A percentile compares a stretch with the other conserved stretches of the same genome.
These are phyloP conservation scores for Chloranthus sessilifolius DNA, from an alignment of 164 flowering plant species.

Conservation along the genomic window DNA sequence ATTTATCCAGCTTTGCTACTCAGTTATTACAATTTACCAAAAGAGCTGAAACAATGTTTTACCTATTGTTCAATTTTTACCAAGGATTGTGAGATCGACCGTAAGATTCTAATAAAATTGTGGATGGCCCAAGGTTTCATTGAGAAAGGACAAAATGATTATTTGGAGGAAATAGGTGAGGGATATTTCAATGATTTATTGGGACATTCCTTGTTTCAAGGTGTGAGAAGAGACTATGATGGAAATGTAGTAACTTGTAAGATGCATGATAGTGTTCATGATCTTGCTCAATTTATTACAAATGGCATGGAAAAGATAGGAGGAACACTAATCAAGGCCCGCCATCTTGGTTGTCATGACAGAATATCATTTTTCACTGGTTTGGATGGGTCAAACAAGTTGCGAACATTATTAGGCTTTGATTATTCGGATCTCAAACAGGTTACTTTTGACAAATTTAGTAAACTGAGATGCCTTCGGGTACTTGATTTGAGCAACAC, in stretches of 20 bases:
- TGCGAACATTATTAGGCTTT: too few relatives aligned
- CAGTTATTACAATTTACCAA: conserved; percentile 10
- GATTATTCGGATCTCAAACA: too few relatives aligned
- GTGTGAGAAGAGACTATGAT: neutral
- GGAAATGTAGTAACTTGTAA: neutral
- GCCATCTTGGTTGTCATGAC: too few relatives aligned
- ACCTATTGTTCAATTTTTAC: conserved; percentile 6
- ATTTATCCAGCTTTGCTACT: conserved; percentile 2
- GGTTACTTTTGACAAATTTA: too few relatives aligned
- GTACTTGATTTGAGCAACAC: neutral
- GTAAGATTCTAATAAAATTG: neutral
- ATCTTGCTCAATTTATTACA: conserved; percentile 4
- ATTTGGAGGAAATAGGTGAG: conserved; percentile 1
- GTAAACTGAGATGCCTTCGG: neutral
- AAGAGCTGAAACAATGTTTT: conserved; percentile 6
- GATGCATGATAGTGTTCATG: conserved; percentile 12
- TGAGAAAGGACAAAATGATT: neutral
- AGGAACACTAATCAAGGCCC: too few relatives aligned
- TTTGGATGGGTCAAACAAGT: too few relatives aligned
- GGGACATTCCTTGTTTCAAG: conserved; percentile 8
- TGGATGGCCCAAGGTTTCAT: conserved; percentile 18
- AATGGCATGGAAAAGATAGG: too few relatives aligned
- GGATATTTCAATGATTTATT: conserved; percentile 8
- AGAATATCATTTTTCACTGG: too few relatives aligned
- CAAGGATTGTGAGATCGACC: neutral